Evolutionary conservation across 202 grass and related monocot species (phyloP).

Genomic region (Carex arenaria): DNA sequence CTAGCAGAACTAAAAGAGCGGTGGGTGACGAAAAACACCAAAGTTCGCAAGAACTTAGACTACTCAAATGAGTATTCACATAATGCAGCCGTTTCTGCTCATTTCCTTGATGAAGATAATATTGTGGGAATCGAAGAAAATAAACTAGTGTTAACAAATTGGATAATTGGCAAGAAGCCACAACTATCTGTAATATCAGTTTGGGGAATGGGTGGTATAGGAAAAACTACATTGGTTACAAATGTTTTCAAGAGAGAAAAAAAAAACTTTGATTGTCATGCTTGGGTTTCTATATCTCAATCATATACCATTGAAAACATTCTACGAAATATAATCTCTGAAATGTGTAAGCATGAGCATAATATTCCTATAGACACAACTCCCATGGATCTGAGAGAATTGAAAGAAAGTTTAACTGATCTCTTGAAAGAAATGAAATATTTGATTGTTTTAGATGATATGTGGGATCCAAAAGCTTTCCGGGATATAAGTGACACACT

Average conservation of each 20-base stretch:
- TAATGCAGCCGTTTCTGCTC: slow-evolving; percentile 20
- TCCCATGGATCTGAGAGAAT: not conserved
- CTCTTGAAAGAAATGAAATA: slow-evolving; percentile 21
- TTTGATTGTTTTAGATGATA: slow-evolving; percentile 37
- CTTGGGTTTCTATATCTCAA: slow-evolving; percentile 39
- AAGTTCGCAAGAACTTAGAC: not conserved
- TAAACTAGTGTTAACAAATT: slow-evolving; percentile 3
- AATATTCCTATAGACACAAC: not conserved
- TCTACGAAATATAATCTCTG: not conserved
- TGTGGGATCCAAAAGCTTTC: slow-evolving; percentile 24
- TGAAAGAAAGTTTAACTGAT: slow-evolving; percentile 6
- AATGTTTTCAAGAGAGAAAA: slow-evolving; percentile 28
- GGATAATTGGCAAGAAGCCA: not conserved
- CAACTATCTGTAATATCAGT: slow-evolving; percentile 24
- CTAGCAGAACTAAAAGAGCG: slow-evolving; percentile 23
- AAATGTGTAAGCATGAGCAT: slow-evolving; percentile 12
- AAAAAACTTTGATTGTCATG: slow-evolving; percentile 29
- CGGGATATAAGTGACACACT: slow-evolving; percentile 10
- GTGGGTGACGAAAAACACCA: not conserved
- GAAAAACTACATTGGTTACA: slow-evolving; percentile 36
- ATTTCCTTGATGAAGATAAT: slow-evolving; percentile 38
- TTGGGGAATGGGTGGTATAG: slow-evolving; percentile 37
- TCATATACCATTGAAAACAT: slow-evolving; percentile 16
- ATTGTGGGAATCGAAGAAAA: slow-evolving; percentile 38
- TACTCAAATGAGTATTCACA: slow-evolving; percentile 6